A percentile compares a stretch with the other conserved stretches of the same genome.
Evolutionary conservation across 371 early-diverging fungal species (phyloP).

Genomic region (Chytridiales sp.): DNA sequence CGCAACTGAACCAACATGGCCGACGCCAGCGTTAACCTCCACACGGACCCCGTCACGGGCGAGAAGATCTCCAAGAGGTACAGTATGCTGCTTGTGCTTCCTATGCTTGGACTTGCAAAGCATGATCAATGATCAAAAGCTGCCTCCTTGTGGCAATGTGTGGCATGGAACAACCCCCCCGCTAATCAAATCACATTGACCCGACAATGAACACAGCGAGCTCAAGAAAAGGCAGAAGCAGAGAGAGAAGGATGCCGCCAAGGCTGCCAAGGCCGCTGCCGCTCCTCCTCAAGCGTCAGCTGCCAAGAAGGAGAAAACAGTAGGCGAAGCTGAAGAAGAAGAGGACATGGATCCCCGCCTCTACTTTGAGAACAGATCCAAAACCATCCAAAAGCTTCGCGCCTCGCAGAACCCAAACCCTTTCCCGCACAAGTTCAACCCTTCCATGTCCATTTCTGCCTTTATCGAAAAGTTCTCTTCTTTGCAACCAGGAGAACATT

Average conservation of each 20-base stretch:
- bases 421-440: conserved; percentile 98
- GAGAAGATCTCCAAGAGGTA: conserved; percentile 96
- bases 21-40: conserved; percentile 55
- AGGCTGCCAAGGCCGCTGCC: conserved; percentile 61
- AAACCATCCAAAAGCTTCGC: conserved; percentile 78
- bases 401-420: conserved; percentile 78
- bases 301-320: conserved; percentile 53
- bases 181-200: too few species aligned
- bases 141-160: too few species aligned
- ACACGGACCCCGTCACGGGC: conserved; percentile 86
- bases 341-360: conserved; percentile 86
- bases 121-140: too few species aligned
- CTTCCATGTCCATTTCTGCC: conserved; percentile 75
- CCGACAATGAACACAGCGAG: conserved; percentile 59
- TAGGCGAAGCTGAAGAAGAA: conserved; percentile 68
- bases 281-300: conserved; percentile 52
- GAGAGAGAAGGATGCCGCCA: conserved; percentile 61
- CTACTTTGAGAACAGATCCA: conserved; percentile 96
- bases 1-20: too few species aligned
- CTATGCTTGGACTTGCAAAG: too few species aligned
- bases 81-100: too few species aligned
- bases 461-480: conserved; percentile 81
- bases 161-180: too few species aligned
- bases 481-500: conserved; percentile 71
- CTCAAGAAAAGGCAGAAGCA: conserved; percentile 90